Conservation (phyloP, 306 rosid genomes). For the Vicia villosa region DNA sequence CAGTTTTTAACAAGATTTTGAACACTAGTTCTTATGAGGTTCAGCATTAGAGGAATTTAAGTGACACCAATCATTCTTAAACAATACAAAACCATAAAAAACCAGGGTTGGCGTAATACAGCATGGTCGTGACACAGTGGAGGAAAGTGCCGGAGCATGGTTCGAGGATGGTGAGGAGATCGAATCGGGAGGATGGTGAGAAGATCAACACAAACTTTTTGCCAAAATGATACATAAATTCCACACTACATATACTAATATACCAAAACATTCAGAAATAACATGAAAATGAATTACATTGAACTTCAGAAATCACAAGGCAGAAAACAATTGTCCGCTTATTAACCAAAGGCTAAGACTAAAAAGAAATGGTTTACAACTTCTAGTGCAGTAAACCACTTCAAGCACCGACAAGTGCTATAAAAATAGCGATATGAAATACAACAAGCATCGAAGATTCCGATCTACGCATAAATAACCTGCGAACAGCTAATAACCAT, state of each 20-base stretch:
- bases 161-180: too few relatives aligned
- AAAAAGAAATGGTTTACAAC: constrained; percentile 11
- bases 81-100: too few relatives aligned
- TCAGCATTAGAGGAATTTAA: too few relatives aligned
- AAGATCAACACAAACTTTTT: neutral
- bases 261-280: constrained; percentile 2
- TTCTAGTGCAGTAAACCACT: constrained; percentile 19
- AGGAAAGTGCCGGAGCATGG: too few relatives aligned
- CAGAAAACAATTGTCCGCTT: neutral
- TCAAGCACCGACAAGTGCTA: constrained; percentile 21
- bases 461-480: neutral
- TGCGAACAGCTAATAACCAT: constrained; percentile 19
- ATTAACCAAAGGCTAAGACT: constrained; percentile 9
- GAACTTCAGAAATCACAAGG: neutral
- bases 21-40: too few relatives aligned
- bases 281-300: constrained; percentile 5
- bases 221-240: neutral
- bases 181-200: too few relatives aligned
- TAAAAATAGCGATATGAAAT: constrained; percentile 22
- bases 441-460: constrained; percentile 19
- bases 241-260: neutral
- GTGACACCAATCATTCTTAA: too few relatives aligned
- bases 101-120: too few relatives aligned
- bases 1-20: too few relatives aligned
- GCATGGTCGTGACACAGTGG: too few relatives aligned